A percentile compares a stretch with the other conserved stretches of the same genome.
phyloP scores from a whole-genome alignment of 2,329 filamentous ascomycete genomes.

The Chaetomium olivaceum region DNA sequence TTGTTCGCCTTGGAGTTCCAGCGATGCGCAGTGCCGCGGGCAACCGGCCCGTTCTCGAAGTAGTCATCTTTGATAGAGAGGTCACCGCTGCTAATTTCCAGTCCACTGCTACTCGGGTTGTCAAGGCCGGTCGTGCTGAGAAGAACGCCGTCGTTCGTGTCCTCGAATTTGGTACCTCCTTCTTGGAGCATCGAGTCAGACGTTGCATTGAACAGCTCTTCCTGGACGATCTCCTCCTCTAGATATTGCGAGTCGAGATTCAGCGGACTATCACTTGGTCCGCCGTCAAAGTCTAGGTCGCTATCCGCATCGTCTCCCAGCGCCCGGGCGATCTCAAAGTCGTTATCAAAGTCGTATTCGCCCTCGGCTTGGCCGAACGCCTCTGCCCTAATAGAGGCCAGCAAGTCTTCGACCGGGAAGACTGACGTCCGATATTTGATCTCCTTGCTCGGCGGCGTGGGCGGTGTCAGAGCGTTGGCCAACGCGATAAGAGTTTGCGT shows the following conservation, averaged over 20 bases:
- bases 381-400: constrained; percentile 87
- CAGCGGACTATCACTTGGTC: constrained; percentile 38
- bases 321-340: constrained; percentile 58
- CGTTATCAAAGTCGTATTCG: constrained; percentile 63
- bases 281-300: constrained; percentile 34
- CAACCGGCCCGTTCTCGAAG: constrained; percentile 64
- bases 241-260: constrained; percentile 51
- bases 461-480: constrained; percentile 77
- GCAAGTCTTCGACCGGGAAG: constrained; percentile 81
- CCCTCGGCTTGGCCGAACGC: constrained; percentile 67
- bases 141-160: constrained; percentile 49
- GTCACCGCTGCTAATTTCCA: constrained; percentile 42
- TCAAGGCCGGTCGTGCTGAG: constrained; percentile 46
- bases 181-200: constrained; percentile 43
- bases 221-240: constrained; percentile 45
- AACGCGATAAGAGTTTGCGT: constrained; percentile 86
- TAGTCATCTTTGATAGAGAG: constrained; percentile 77
- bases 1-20: constrained; percentile 79
- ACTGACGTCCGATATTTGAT: constrained; percentile 85
- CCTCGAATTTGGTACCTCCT: constrained; percentile 44
- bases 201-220: constrained; percentile 51
- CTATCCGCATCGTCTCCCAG: constrained; percentile 41
- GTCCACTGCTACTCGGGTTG: constrained; percentile 51
- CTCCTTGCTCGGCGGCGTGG: constrained; percentile 76
- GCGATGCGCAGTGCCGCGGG: constrained; percentile 68